A percentile compares a stretch with the other conserved stretches of the same genome.
Conservation (phyloP, 352 stramenopile genomes). For the Pythium volutum region DNA sequence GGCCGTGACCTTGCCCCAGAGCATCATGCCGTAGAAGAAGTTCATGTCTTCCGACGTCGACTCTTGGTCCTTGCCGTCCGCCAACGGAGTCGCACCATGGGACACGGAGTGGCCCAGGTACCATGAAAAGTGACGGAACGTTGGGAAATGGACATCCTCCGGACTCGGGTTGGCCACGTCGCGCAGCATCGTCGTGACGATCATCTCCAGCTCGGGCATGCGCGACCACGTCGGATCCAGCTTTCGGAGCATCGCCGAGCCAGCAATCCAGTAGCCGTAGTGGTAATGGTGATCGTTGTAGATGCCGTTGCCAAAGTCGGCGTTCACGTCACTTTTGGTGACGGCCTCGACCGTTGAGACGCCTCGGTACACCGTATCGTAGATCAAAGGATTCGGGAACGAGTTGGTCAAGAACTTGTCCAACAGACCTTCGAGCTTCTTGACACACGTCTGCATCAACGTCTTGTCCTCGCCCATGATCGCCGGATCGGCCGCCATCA, state of each 20-base stretch:
- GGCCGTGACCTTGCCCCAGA: conserved; percentile 62
- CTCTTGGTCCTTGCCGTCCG: conserved; percentile 73
- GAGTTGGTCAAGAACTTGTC: conserved; percentile 60
- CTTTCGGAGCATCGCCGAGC: conserved; percentile 58
- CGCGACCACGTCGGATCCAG: conserved; percentile 52
- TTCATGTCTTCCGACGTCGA: conserved; percentile 79
- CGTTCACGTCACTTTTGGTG: conserved; percentile 40
- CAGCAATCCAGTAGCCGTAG: conserved; percentile 71
- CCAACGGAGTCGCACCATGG: conserved; percentile 52
- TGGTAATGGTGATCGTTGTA: conserved; percentile 88
- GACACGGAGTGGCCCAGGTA: conserved; percentile 76
- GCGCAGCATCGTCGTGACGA: conserved; percentile 63
- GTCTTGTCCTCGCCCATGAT: conserved; percentile 48
- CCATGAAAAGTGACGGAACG: conserved; percentile 76
- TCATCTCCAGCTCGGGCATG: conserved; percentile 35
- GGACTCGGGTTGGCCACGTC: conserved; percentile 68
- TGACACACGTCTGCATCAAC: conserved; percentile 43
- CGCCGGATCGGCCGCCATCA: conserved; percentile 57
- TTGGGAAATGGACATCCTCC: conserved; percentile 50
- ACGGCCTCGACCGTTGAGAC: conserved; percentile 49
- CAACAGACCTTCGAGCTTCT: conserved; percentile 57
- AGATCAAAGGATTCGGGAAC: conserved; percentile 45
- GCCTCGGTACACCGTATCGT: conserved; percentile 66
- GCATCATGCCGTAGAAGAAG: conserved; percentile 75
- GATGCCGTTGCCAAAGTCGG: conserved; percentile 73